These are phyloP conservation scores for Exophiala xenobiotica DNA, from an alignment of 2,329 filamentous ascomycete genomes.

Conservation along the genomic window DNA sequence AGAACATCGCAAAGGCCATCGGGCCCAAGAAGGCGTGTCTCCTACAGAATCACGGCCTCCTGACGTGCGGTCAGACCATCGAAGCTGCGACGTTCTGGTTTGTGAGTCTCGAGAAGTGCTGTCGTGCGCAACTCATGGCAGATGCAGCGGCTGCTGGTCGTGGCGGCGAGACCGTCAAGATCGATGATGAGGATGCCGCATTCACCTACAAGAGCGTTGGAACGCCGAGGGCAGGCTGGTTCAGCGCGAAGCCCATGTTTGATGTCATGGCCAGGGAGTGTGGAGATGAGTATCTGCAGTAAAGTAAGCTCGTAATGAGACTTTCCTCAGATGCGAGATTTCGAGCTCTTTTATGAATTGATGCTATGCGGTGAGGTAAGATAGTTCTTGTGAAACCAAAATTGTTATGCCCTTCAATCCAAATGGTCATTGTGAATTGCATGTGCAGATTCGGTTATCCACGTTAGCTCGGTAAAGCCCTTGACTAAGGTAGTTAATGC, in stretches of 20 bases:
- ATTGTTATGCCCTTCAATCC: too few relatives aligned
- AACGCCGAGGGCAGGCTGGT: slow-evolving; percentile 62
- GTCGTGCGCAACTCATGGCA: slow-evolving; percentile 54
- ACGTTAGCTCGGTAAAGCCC: too few relatives aligned
- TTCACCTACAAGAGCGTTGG: slow-evolving; percentile 69
- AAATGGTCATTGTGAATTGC: slow-evolving; percentile 34
- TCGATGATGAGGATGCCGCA: slow-evolving; percentile 65
- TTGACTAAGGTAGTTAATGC: too few relatives aligned
- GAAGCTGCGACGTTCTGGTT: slow-evolving; percentile 57
- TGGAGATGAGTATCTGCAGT: slow-evolving; percentile 52
- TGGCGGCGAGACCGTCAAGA: slow-evolving; percentile 64
- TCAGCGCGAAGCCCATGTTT: slow-evolving; percentile 69
- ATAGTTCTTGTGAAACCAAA: too few relatives aligned
- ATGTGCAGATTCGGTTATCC: slow-evolving; percentile 28
- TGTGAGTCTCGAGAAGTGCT: slow-evolving; percentile 55
- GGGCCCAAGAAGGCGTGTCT: slow-evolving; percentile 44
- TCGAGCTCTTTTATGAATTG: not conserved
- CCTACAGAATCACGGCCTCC: slow-evolving; percentile 43
- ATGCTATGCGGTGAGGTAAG: slow-evolving; percentile 34
- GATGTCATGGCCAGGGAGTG: slow-evolving; percentile 66
- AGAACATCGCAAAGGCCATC: slow-evolving; percentile 39
- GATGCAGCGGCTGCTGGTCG: slow-evolving; percentile 56
- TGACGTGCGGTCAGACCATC: slow-evolving; percentile 43
- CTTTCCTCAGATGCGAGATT: too few relatives aligned
- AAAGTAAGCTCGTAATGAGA: too few relatives aligned